A percentile compares a stretch with the other conserved stretches of the same genome.
These are phyloP conservation scores for Agarophyton chilense DNA, from an alignment of 23 red algal species.

Conservation along the genomic window DNA sequence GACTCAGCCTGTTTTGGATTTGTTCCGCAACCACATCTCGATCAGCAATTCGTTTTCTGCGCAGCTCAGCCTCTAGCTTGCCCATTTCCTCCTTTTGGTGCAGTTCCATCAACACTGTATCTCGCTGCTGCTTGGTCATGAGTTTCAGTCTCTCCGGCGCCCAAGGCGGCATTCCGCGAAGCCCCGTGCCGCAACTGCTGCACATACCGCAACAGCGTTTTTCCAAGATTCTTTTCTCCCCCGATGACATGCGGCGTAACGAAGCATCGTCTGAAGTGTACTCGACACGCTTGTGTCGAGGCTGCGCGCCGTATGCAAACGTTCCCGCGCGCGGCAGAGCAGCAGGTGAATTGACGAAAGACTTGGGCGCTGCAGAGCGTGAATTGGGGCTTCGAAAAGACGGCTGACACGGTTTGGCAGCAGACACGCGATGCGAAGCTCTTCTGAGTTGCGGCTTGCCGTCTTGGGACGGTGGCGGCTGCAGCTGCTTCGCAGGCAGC, in stretches of 20 bases:
- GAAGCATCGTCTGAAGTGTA: background rate
- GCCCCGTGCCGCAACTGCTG: constrained; percentile 30
- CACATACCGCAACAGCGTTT: constrained; percentile 63
- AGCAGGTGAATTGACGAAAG: background rate
- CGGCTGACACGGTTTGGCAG: background rate
- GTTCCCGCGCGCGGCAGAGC: constrained; percentile 61
- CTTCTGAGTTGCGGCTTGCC: constrained; percentile 11
- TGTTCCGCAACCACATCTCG: background rate
- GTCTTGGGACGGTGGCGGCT: background rate
- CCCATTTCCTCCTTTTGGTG: constrained; percentile 63
- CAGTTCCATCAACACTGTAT: constrained; percentile 38
- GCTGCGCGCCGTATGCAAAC: constrained; percentile 39
- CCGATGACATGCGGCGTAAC: background rate
- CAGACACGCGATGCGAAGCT: background rate
- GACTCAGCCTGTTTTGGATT: background rate
- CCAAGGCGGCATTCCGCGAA: constrained; percentile 53
- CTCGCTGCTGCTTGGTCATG: constrained; percentile 39
- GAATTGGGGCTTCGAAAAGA: background rate
- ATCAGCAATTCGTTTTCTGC: constrained; percentile 27
- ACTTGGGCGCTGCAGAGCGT: background rate
- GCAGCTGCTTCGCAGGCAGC: background rate
- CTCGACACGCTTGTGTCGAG: background rate
- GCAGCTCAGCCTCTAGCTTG: constrained; percentile 45
- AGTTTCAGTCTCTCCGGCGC: constrained; percentile 52
- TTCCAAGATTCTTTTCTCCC: background rate